Percentiles rank a stretch among this genome's conserved stretches.
Conservation (phyloP, 2,329 filamentous ascomycete genomes). For the Cercospora sp. region DNA sequence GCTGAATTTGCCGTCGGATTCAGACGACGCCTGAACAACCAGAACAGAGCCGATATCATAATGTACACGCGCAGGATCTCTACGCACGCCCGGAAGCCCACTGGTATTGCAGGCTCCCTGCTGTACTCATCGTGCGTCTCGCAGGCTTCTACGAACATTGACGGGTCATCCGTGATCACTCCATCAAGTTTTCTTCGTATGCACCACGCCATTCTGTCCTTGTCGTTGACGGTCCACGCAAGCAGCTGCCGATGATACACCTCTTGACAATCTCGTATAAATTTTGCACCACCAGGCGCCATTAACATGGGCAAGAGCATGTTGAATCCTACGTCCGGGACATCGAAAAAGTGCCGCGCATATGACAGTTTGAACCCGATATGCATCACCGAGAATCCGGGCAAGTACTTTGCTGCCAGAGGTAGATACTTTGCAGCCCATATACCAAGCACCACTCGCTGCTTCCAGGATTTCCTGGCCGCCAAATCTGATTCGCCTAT, state of each 20-base stretch:
- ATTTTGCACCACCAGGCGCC: constrained; percentile 64
- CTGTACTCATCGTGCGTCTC: constrained; percentile 44
- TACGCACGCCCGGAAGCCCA: constrained; percentile 20
- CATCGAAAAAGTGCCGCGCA: constrained; percentile 68
- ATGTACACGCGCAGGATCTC: constrained; percentile 27
- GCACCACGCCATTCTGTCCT: constrained; percentile 77
- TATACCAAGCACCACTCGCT: constrained; percentile 75
- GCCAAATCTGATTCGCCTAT: constrained; percentile 46
- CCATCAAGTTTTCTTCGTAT: constrained; percentile 69
- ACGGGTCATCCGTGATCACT: constrained; percentile 82
- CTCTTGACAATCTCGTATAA: constrained; percentile 54
- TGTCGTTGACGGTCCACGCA: constrained; percentile 85
- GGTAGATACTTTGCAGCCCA: constrained; percentile 78
- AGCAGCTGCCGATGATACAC: constrained; percentile 62
- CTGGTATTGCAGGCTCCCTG: constrained; percentile 19
- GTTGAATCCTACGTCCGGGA: constrained; percentile 74
- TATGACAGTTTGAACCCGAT: constrained; percentile 68
- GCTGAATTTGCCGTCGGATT: constrained; percentile 13
- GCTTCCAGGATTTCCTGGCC: constrained; percentile 60
- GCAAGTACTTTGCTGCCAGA: constrained; percentile 62
- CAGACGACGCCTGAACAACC: constrained; percentile 24
- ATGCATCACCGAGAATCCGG: constrained; percentile 64
- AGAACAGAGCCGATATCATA: constrained; percentile 24
- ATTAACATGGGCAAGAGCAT: constrained; percentile 69
- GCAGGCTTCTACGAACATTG: constrained; percentile 64